A percentile compares a stretch with the other conserved stretches of the same genome.
Conservation (phyloP, 2,329 filamentous ascomycete species). For the Trichophyton rubrum region DNA sequence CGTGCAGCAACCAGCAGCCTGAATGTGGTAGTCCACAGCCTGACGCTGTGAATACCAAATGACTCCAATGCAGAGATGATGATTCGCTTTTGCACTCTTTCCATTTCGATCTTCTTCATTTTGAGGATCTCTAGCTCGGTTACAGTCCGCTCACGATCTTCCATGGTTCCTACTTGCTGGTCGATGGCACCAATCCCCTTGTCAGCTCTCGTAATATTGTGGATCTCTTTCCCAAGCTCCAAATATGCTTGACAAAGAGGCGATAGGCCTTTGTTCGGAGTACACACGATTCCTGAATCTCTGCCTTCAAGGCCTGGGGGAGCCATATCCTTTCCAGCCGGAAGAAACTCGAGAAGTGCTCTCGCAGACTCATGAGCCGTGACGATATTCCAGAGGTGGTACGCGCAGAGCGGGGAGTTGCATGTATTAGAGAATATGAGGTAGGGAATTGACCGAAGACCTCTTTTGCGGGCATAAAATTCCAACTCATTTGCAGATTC, state of each 20-base stretch:
- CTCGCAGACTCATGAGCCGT: slow-evolving; percentile 20
- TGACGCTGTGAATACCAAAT: slow-evolving; percentile 17
- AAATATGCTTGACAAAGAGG: slow-evolving; percentile 16
- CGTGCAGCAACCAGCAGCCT: slow-evolving; percentile 21
- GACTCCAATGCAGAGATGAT: slow-evolving; percentile 20
- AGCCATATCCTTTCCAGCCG: slow-evolving; percentile 17
- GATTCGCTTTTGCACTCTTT: slow-evolving; percentile 20
- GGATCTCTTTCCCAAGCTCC: slow-evolving; percentile 8
- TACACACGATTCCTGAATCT: slow-evolving; percentile 21
- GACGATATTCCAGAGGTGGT: slow-evolving; percentile 23
- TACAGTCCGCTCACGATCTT: slow-evolving; percentile 10
- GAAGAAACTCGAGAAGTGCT: slow-evolving; percentile 21
- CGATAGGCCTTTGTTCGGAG: slow-evolving; percentile 17
- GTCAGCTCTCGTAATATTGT: neutral
- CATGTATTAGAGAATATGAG: slow-evolving; percentile 19
- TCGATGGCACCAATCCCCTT: neutral
- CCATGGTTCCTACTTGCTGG: neutral
- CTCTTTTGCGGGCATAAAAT: slow-evolving; percentile 22
- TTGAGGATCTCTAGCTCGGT: slow-evolving; percentile 17
- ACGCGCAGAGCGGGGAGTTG: slow-evolving; percentile 17
- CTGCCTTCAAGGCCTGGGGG: slow-evolving; percentile 14
- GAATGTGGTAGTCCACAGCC: slow-evolving; percentile 21
- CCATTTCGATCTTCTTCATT: slow-evolving; percentile 17
- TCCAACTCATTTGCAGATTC: slow-evolving; percentile 14
- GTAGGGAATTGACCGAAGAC: slow-evolving; percentile 26